These are phyloP conservation scores for Salix arbutifolia DNA, from an alignment of 345 rosid species.

Conservation along the genomic window DNA sequence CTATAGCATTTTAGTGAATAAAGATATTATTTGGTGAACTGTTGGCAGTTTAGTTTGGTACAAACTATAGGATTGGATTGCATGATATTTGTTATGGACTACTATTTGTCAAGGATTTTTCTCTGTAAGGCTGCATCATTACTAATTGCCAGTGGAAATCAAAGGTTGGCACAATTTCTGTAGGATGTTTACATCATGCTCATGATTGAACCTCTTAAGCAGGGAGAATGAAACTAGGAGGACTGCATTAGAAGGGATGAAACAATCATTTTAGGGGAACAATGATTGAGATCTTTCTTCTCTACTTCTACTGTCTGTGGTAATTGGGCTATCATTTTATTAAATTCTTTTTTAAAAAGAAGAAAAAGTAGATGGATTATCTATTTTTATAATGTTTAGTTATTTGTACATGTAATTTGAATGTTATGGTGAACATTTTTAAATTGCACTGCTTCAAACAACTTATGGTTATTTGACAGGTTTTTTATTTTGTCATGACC, in stretches of 20 bases:
- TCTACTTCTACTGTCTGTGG: too few relatives aligned
- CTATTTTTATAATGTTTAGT: not conserved
- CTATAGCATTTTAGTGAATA: too few relatives aligned
- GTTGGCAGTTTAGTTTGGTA: too few relatives aligned
- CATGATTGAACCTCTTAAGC: not conserved
- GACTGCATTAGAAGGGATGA: too few relatives aligned
- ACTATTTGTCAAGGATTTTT: too few relatives aligned
- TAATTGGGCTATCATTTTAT: not conserved
- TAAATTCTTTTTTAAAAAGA: not conserved
- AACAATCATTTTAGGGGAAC: not conserved
- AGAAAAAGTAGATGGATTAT: not conserved
- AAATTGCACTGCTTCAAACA: not conserved
- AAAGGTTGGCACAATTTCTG: too few relatives aligned
- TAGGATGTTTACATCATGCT: not conserved
- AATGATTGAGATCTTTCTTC: not conserved
- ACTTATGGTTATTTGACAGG: not conserved
- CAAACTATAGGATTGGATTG: too few relatives aligned
- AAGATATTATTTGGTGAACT: too few relatives aligned
- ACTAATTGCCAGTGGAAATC: too few relatives aligned
- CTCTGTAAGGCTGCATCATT: too few relatives aligned
- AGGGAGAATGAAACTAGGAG: not conserved
- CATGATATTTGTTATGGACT: too few relatives aligned
- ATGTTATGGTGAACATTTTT: not conserved
- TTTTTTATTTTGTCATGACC: constrained; percentile 6
- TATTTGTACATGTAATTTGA: not conserved